Base-by-base conservation (phyloP, 148 eudicot genomes). In the Polygonum aviculare region DNA sequence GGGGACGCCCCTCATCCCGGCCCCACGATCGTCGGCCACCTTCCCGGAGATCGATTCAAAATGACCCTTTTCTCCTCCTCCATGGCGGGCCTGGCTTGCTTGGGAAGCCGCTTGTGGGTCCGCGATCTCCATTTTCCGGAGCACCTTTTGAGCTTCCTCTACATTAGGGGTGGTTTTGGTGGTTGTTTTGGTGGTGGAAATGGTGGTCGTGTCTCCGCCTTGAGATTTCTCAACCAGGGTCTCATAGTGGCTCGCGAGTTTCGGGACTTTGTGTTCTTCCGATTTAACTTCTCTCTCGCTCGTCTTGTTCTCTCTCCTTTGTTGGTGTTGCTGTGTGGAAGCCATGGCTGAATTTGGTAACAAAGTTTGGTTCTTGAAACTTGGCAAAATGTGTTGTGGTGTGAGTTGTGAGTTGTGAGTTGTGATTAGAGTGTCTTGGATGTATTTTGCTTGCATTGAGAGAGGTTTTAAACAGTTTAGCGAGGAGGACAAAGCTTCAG, bases 261-360 rank as follows among this genome's bases (percentile, higher is more conserved):
- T 84, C 2, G 91, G 91, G 0, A 87, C 97, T 12, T 75, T 71
- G 48, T 88, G 86, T 76, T 84, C 85, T 79, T 87, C 88, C 1
- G 83, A 84, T 5, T 77, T 77, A 4, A 77, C 22, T 36, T 80
- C 78, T 39, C 87, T 76, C 75, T 83, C 92, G n/a, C 81, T 77
- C 7, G 85, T 83, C 12, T 54, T 76, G 35, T 82, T 80, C 15
- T 94, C 90, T 78, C 89, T 83, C 36, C 86, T 88, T 45, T 72
- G n/a, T 45, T 72, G n/a, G 31, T 26, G 31, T 51, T 83, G 45
- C 71, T 94, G 86, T 39, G 86, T 77, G 2, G 98, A 86, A 35
- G 93, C 89, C 97, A 90, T 90, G 49, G 22, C 1, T 69, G 7
- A 38, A 12, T 15, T 62, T 21, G 26, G 11, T 15, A 50, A 50